Conservation (phyloP, 805 yeast genomes). For the Clavispora vitiphila region DNA sequence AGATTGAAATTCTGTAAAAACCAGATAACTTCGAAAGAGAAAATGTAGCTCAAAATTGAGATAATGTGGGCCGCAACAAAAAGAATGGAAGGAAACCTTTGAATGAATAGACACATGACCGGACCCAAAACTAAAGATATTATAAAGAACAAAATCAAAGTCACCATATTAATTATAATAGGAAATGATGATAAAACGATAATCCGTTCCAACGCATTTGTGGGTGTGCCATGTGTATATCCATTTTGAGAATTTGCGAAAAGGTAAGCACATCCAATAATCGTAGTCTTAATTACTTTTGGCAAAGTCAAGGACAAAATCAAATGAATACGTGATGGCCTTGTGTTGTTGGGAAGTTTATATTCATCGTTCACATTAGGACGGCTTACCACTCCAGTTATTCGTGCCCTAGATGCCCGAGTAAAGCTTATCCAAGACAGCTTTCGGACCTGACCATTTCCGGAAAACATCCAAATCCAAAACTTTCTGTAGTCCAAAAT, state of each 20-base stretch:
- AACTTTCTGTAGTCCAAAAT: conserved; percentile 94
- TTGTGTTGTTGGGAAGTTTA: conserved; percentile 12
- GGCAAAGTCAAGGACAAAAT: conserved; percentile 39
- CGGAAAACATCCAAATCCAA: conserved; percentile 66
- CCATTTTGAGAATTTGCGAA: conserved; percentile 54
- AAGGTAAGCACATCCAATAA: conserved; percentile 43
- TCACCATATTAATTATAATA: conserved; percentile 35
- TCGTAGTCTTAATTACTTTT: conserved; percentile 26
- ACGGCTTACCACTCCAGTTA: background rate
- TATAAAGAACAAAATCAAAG: conserved; percentile 37
- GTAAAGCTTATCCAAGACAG: conserved; percentile 12
- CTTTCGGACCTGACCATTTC: conserved; percentile 3
- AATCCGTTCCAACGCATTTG: conserved; percentile 41
- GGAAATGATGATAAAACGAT: conserved; percentile 45
- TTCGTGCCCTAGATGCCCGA: background rate
- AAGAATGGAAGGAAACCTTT: conserved; percentile 27
- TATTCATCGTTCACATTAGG: background rate
- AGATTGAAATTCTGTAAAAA: conserved; percentile 64
- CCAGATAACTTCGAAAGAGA: conserved; percentile 61
- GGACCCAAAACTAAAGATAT: conserved; percentile 51
- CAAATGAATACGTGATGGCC: conserved; percentile 45
- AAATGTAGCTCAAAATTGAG: conserved; percentile 48
- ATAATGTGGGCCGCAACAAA: conserved; percentile 42
- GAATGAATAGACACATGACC: conserved; percentile 15
- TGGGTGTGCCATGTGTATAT: conserved; percentile 26